Evolutionary conservation across 352 stramenopile species (phyloP).

Genomic region (Pythium periplocum): DNA sequence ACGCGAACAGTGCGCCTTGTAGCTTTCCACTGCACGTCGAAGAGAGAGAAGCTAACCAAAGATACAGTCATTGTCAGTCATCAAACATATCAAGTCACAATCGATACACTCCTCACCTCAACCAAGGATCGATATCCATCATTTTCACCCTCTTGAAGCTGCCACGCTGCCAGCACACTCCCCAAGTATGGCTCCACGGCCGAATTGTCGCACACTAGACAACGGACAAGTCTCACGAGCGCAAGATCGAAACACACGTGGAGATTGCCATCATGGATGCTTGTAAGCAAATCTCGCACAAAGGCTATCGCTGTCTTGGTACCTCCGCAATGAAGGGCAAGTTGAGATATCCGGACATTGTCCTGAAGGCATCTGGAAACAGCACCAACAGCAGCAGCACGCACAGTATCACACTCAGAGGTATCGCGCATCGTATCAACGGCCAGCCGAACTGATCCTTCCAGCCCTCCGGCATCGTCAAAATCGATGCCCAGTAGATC

Average conservation of each 20-base stretch:
- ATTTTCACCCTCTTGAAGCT: not conserved
- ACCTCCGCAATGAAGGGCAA: too few species aligned
- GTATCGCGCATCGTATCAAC: slow-evolving; percentile 42
- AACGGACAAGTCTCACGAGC: not conserved
- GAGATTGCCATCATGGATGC: not conserved
- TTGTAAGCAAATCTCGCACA: not conserved
- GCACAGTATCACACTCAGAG: slow-evolving; percentile 49
- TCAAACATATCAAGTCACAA: not conserved
- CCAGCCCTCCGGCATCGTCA: too few species aligned
- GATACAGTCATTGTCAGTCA: not conserved
- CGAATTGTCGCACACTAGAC: not conserved
- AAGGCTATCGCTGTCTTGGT: too few species aligned
- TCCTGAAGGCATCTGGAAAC: slow-evolving; percentile 3
- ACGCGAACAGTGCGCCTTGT: too few species aligned
- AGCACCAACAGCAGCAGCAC: slow-evolving; percentile 20
- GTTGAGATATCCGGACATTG: too few species aligned
- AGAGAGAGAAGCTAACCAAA: not conserved
- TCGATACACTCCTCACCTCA: not conserved
- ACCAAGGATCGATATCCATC: not conserved
- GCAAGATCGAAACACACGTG: not conserved
- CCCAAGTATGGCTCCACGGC: not conserved
- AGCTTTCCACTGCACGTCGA: not conserved
- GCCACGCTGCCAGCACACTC: not conserved
- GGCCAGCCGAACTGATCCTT: slow-evolving; percentile 28
- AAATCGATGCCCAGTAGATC: too few species aligned